Conservation (phyloP, 306 rosid species). For the Mimosa bimucronata region DNA sequence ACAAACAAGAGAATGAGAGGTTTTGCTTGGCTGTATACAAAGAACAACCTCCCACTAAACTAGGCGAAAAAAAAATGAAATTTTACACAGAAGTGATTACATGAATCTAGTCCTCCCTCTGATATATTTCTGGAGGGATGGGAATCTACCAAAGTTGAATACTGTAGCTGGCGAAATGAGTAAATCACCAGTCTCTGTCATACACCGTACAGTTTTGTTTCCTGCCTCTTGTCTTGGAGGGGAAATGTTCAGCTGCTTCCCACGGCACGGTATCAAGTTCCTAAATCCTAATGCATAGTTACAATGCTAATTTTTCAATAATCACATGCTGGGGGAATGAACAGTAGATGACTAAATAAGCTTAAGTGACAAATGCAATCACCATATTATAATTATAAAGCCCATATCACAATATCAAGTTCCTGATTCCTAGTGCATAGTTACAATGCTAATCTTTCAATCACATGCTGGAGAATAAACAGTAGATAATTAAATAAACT, state of each 20-base stretch:
- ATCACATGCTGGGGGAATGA: neutral
- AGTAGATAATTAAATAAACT: neutral
- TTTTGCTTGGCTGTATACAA: slow-evolving; percentile 20
- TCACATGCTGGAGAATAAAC: neutral
- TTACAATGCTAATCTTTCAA: neutral
- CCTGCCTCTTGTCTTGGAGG: slow-evolving; percentile 17
- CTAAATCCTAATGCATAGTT: neutral
- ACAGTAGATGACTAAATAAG: neutral
- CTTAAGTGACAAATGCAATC: neutral
- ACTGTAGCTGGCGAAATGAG: slow-evolving; percentile 28
- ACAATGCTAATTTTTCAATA: neutral
- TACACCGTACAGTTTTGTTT: slow-evolving; percentile 39
- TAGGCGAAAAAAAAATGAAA: slow-evolving; percentile 13
- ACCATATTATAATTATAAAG: too few relatives aligned
- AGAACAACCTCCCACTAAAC: neutral
- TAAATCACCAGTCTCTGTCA: slow-evolving; percentile 33
- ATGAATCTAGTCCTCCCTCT: slow-evolving; percentile 41
- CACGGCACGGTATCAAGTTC: neutral
- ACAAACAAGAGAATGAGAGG: neutral
- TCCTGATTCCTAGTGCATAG: neutral
- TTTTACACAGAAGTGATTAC: slow-evolving; percentile 31
- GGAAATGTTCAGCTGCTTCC: slow-evolving; percentile 27
- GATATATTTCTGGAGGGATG: slow-evolving; percentile 38
- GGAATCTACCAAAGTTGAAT: slow-evolving; percentile 42
- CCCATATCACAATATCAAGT: neutral